phyloP scores from a whole-genome alignment of 192 early-diverging fungal genomes.

The Coemansia sp. region DNA sequence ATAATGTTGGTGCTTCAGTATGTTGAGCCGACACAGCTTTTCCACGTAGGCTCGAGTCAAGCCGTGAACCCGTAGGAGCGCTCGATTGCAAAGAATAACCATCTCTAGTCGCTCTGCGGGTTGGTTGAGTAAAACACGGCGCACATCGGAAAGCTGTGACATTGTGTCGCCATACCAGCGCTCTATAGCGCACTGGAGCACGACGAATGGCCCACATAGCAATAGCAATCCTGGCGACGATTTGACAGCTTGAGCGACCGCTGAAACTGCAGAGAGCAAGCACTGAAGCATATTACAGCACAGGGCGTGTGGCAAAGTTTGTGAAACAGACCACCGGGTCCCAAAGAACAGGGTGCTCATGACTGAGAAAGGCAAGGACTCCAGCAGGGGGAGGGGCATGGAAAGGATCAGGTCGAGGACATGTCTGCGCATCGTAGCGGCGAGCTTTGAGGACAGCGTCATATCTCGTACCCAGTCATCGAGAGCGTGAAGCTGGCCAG shows the following conservation, averaged over 20 bases:
- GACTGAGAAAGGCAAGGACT: background rate
- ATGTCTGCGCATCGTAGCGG: background rate
- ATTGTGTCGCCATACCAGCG: background rate
- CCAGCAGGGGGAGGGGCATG: conserved; percentile 10
- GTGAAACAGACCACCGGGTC: background rate
- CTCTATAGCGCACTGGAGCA: background rate
- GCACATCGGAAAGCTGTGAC: background rate
- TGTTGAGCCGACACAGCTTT: background rate
- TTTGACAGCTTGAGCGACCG: conserved; percentile 4
- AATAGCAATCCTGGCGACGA: background rate
- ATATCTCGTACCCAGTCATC: conserved; percentile 11
- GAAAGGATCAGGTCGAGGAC: background rate
- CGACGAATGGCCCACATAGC: background rate
- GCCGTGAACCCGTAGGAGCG: conserved; percentile 14
- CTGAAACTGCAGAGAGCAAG: background rate
- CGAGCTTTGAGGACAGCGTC: no score
- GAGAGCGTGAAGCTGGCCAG: no score
- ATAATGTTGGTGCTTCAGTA: no score
- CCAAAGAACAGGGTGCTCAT: background rate
- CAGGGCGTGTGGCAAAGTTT: background rate
- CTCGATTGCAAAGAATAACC: background rate
- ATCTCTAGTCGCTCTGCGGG: background rate
- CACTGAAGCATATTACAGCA: background rate
- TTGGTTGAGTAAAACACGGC: background rate
- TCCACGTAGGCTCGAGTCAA: background rate